Evolutionary conservation across 2,329 filamentous ascomycete species (phyloP).

Genomic region (Aciculosporium take): DNA sequence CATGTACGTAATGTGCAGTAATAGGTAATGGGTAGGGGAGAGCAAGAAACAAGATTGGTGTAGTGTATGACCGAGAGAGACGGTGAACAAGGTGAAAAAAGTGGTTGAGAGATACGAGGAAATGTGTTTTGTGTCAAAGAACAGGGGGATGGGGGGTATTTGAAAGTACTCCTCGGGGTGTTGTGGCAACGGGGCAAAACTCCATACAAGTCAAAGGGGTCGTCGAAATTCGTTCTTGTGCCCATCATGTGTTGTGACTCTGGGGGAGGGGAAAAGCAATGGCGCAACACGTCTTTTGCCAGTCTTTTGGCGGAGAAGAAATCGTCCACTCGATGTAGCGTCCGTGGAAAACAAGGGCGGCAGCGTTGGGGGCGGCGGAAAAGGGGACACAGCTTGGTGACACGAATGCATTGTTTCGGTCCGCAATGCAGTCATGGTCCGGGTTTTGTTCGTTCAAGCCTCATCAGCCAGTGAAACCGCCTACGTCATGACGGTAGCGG

Average conservation of each 20-base stretch:
- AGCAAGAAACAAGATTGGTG: background rate
- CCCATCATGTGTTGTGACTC: constrained; percentile 15
- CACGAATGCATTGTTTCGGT: constrained; percentile 2
- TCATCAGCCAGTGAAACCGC: constrained; percentile 18
- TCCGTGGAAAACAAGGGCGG: background rate
- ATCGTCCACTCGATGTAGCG: background rate
- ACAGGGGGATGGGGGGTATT: constrained; percentile 18
- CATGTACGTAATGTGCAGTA: constrained; percentile 6
- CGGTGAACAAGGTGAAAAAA: background rate
- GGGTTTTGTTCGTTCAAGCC: background rate
- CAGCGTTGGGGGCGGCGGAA: background rate
- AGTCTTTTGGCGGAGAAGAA: background rate
- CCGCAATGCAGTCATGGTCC: background rate
- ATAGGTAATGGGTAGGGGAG: background rate
- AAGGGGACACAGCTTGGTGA: background rate
- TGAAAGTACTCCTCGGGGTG: constrained; percentile 25
- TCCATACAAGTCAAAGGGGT: constrained; percentile 25
- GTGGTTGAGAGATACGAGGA: background rate
- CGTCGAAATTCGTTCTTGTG: constrained; percentile 22
- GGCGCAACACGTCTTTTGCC: constrained; percentile 5
- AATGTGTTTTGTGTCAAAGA: background rate
- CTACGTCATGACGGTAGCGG: constrained; percentile 36
- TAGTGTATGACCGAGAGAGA: constrained; percentile 2
- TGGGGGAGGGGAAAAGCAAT: background rate
- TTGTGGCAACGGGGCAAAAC: constrained; percentile 15